Evolutionary conservation across 177 flowering plant species (phyloP).

Genomic region (Vitis hybrid): DNA sequence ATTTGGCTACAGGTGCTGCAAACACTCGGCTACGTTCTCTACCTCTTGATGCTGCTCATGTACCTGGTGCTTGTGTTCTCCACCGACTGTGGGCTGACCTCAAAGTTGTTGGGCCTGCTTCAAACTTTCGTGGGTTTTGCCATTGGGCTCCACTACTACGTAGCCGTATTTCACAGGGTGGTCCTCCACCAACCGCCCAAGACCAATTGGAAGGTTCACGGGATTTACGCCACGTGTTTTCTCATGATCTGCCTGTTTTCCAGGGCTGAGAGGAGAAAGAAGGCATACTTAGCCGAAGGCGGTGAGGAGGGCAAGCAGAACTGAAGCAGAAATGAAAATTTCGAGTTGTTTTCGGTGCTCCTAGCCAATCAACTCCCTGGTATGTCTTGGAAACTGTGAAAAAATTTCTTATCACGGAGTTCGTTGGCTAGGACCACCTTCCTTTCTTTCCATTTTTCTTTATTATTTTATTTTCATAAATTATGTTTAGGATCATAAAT

Average conservation of each 20-base stretch:
- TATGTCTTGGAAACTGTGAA: not conserved
- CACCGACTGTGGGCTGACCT: constrained; percentile 56
- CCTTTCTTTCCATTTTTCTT: not conserved
- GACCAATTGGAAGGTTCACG: constrained; percentile 89
- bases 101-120: constrained; percentile 65
- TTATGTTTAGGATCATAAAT: not conserved
- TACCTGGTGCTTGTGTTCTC: constrained; percentile 73
- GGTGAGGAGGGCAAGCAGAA: constrained; percentile 84
- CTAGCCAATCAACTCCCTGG: not conserved
- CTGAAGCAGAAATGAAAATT: constrained; percentile 3
- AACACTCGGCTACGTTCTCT: constrained; percentile 75
- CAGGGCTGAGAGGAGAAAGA: constrained; percentile 75
- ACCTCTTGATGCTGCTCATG: constrained; percentile 71
- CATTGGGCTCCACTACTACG: constrained; percentile 84
- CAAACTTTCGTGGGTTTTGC: constrained; percentile 80
- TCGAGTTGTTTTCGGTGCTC: not conserved
- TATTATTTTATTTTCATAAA: not conserved
- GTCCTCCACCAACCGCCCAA: constrained; percentile 80
- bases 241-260: constrained; percentile 65
- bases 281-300: constrained; percentile 71
- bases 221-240: constrained; percentile 84
- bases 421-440: not conserved
- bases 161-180: constrained; percentile 78
- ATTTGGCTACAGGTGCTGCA: constrained; percentile 72
- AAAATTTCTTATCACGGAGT: not conserved